A percentile compares a stretch with the other conserved stretches of the same genome.
These are phyloP conservation scores for Cystobasidium slooffiae DNA, from an alignment of 1,284 basidiomycete genomes.

Conservation along the genomic window DNA sequence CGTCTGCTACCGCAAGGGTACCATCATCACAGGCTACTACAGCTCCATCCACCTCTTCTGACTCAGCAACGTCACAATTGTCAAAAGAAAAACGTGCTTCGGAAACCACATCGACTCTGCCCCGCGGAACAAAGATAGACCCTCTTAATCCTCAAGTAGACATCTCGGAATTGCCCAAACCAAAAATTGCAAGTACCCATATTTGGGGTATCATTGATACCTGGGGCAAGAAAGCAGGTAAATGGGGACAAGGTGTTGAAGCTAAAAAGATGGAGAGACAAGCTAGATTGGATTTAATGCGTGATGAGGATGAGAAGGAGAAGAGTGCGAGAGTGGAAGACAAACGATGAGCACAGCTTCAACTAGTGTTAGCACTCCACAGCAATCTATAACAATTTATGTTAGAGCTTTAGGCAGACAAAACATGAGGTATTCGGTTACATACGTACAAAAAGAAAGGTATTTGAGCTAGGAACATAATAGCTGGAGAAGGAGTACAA, in stretches of 20 bases:
- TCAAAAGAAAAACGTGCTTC: not conserved
- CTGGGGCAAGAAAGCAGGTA: slow-evolving; percentile 30
- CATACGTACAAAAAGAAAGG: too few relatives aligned
- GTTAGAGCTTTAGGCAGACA: too few relatives aligned
- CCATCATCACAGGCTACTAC: not conserved
- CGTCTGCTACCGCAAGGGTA: not conserved
- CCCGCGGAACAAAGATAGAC: slow-evolving; percentile 23
- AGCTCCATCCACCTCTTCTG: not conserved
- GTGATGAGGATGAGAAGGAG: slow-evolving; percentile 13
- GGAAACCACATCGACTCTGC: not conserved
- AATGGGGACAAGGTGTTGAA: slow-evolving; percentile 32
- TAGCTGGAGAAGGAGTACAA: too few relatives aligned
- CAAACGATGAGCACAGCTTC: not conserved
- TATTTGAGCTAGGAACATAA: too few relatives aligned
- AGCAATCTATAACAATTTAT: too few relatives aligned
- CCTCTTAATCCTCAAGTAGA: slow-evolving; percentile 26
- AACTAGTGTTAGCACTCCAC: too few relatives aligned
- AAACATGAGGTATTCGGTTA: too few relatives aligned
- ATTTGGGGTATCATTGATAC: slow-evolving; percentile 42
- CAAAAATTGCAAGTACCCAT: slow-evolving; percentile 34
- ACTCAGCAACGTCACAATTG: not conserved
- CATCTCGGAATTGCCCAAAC: slow-evolving; percentile 33
- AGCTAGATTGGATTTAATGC: slow-evolving; percentile 25
- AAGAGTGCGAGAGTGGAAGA: not conserved
- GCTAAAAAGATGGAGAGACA: slow-evolving; percentile 31